A percentile compares a stretch with the other conserved stretches of the same genome.
Evolutionary conservation across 257 asterid species (phyloP).

Genomic region (Solanum peruvianum): DNA sequence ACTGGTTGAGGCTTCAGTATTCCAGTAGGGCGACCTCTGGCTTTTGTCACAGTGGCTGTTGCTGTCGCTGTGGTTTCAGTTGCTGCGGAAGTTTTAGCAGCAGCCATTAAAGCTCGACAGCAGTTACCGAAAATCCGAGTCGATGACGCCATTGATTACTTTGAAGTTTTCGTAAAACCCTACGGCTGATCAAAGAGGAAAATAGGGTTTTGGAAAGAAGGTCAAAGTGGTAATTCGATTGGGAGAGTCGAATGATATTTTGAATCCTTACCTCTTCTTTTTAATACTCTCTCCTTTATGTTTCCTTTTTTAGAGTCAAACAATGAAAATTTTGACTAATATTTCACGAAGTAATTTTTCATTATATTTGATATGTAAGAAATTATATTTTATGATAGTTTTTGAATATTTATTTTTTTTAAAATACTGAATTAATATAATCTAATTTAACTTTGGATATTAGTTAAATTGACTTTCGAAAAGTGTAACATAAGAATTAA

Average conservation of each 20-base stretch:
- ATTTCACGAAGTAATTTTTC: too few species aligned
- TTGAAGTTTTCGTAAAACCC: constrained; percentile 11
- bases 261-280: background rate
- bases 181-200: background rate
- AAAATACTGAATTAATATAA: too few species aligned
- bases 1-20: constrained; percentile 6
- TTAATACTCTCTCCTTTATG: accelerated
- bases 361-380: too few species aligned
- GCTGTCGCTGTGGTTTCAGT: background rate
- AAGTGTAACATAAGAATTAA: too few species aligned
- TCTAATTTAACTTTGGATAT: too few species aligned
- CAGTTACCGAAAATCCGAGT: constrained; percentile 26
- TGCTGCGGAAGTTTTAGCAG: constrained; percentile 21
- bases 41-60: constrained; percentile 10
- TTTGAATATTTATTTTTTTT: accelerated
- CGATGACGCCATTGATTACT: constrained; percentile 20
- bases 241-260: background rate
- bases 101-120: constrained; percentile 30
- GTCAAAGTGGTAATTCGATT: background rate
- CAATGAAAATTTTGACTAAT: too few species aligned
- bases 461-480: too few species aligned
- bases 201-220: background rate
- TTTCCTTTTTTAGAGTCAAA: too few species aligned
- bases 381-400: too few species aligned
- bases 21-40: background rate